phyloP scores from a whole-genome alignment of 106 monocot genomes.

The Dioscorea dumetorum region DNA sequence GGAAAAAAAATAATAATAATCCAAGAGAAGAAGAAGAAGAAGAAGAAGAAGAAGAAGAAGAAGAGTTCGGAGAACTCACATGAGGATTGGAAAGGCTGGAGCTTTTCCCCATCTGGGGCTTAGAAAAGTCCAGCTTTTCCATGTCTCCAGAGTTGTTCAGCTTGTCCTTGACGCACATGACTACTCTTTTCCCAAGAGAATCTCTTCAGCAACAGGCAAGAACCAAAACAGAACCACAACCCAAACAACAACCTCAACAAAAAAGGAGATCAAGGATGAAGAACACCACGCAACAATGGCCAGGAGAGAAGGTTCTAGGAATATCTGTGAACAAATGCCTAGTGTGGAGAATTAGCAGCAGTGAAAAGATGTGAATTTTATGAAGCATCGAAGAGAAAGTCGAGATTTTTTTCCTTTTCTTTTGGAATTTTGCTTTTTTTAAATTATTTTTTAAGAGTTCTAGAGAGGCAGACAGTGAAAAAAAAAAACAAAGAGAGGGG shows the following conservation, averaged over 20 bases:
- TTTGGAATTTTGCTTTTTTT: background rate
- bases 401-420: background rate
- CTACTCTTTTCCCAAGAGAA: background rate
- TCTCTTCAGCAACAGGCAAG: background rate
- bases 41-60: too few relatives aligned
- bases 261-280: background rate
- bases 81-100: too few relatives aligned
- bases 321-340: background rate
- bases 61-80: too few relatives aligned
- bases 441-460: background rate
- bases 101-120: constrained; percentile 14
- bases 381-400: background rate
- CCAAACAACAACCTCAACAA: background rate
- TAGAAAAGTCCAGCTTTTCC: constrained; percentile 9
- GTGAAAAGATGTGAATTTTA: background rate
- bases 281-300: background rate
- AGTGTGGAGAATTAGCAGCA: too few relatives aligned
- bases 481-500: too few relatives aligned
- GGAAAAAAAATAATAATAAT: too few relatives aligned
- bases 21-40: too few relatives aligned
- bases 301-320: constrained; percentile 11
- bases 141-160: constrained; percentile 8
- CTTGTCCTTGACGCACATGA: too few relatives aligned
- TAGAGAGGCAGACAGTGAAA: too few relatives aligned
- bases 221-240: background rate